Conservation (phyloP, 202 grass and related monocot species). For the Zoysia matrella region DNA sequence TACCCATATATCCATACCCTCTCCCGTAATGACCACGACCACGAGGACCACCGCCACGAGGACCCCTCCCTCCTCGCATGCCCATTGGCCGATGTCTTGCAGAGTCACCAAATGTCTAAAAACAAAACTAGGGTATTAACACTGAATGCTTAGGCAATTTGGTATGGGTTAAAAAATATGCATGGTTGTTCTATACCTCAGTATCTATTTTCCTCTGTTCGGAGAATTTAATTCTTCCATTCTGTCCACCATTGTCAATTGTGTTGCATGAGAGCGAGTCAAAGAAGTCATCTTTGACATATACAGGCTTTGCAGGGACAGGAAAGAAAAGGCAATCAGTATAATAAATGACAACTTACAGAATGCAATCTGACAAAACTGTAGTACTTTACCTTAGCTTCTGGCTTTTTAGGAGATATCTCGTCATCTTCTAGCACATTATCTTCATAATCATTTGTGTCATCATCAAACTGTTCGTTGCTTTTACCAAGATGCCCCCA, state of each 20-base stretch:
- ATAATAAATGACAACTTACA: slow-evolving; percentile 10
- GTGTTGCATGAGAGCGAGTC: slow-evolving; percentile 87
- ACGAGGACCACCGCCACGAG: slow-evolving; percentile 59
- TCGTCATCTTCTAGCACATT: slow-evolving; percentile 65
- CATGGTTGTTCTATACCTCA: slow-evolving; percentile 55
- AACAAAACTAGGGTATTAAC: slow-evolving; percentile 19
- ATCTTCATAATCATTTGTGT: slow-evolving; percentile 68
- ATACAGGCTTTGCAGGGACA: slow-evolving; percentile 65
- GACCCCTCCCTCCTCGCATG: slow-evolving; percentile 61
- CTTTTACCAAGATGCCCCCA: slow-evolving; percentile 90
- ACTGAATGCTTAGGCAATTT: background rate
- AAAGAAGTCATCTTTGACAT: slow-evolving; percentile 98
- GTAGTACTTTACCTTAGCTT: slow-evolving; percentile 42
- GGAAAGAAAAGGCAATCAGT: slow-evolving; percentile 32
- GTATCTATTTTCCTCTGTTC: slow-evolving; percentile 90
- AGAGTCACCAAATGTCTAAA: slow-evolving; percentile 88
- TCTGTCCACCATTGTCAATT: slow-evolving; percentile 62
- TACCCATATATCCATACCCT: slow-evolving; percentile 57
- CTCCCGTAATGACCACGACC: slow-evolving; percentile 62
- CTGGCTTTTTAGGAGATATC: slow-evolving; percentile 47
- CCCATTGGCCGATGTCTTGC: slow-evolving; percentile 66
- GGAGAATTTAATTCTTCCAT: slow-evolving; percentile 79
- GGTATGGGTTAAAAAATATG: background rate
- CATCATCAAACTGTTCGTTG: slow-evolving; percentile 54
- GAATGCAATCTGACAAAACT: slow-evolving; percentile 9